phyloP scores from a whole-genome alignment of 2,329 filamentous ascomycete genomes.

The Penicillium crustosum region DNA sequence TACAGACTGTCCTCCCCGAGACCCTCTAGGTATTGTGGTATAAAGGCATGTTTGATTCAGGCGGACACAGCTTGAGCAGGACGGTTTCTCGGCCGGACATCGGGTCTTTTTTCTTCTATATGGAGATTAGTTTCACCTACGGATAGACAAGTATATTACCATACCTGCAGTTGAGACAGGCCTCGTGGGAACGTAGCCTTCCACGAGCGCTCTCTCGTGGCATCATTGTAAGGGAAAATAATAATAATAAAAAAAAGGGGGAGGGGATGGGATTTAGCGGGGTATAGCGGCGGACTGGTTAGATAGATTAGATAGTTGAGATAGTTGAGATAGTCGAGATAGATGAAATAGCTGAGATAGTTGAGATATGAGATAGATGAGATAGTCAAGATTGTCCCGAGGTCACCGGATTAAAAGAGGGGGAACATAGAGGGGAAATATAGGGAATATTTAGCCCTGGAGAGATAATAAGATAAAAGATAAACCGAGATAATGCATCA shows the following conservation, averaged over 20 bases:
- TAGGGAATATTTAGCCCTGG: too few relatives aligned
- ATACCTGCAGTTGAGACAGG: constrained; percentile 51
- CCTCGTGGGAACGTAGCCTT: constrained; percentile 36
- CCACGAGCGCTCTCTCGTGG: constrained; percentile 32
- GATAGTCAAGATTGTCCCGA: background rate
- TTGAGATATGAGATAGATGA: too few relatives aligned
- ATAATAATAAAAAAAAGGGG: background rate
- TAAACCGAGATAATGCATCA: background rate
- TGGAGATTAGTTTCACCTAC: constrained; percentile 11
- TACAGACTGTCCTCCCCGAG: constrained; percentile 49
- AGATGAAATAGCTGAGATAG: too few relatives aligned
- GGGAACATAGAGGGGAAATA: too few relatives aligned
- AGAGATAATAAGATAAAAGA: background rate
- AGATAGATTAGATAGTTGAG: background rate
- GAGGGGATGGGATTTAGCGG: background rate
- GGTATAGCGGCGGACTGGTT: background rate
- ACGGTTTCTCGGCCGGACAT: constrained; percentile 54
- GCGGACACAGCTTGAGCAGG: constrained; percentile 53
- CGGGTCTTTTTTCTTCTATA: constrained; percentile 52
- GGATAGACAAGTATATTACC: constrained; percentile 6
- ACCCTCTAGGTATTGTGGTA: constrained; percentile 37
- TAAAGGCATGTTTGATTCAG: constrained; percentile 52
- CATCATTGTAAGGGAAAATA: constrained; percentile 22
- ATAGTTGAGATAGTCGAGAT: too few relatives aligned
- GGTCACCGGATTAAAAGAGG: background rate